phyloP scores from a whole-genome alignment of 106 monocot species.

The Alisma plantagoaquatica region DNA sequence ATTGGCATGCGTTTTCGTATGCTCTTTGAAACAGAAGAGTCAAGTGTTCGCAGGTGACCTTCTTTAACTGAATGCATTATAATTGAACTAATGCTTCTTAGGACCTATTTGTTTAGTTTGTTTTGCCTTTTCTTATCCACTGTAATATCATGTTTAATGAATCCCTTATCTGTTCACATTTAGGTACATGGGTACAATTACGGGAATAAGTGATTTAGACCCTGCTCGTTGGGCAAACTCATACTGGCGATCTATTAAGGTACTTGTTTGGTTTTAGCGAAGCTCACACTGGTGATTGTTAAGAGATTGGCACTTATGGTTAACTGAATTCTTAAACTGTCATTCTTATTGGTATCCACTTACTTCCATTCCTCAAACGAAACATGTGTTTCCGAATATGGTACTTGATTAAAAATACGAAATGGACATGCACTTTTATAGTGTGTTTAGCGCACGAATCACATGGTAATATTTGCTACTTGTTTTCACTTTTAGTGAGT shows the following conservation, averaged over 20 bases:
- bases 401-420: no score
- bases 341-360: neutral
- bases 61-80: neutral
- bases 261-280: no score
- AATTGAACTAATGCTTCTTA: neutral
- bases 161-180: conserved; percentile 3
- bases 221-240: conserved; percentile 84
- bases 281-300: neutral
- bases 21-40: conserved; percentile 37
- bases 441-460: no score
- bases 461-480: no score
- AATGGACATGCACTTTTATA: no score
- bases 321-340: neutral
- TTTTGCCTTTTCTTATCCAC: neutral
- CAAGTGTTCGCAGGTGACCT: conserved; percentile 24
- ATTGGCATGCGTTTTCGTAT: conserved; percentile 34
- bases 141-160: neutral
- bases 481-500: no score
- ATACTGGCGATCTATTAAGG: conserved; percentile 97
- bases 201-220: conserved; percentile 78
- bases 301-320: neutral
- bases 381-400: no score
- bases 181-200: conserved; percentile 96
- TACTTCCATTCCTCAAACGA: neutral
- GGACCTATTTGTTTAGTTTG: neutral